Evolutionary conservation across 208 protist species (phyloP).

Genomic region (Endotrypanum monterogeii): DNA sequence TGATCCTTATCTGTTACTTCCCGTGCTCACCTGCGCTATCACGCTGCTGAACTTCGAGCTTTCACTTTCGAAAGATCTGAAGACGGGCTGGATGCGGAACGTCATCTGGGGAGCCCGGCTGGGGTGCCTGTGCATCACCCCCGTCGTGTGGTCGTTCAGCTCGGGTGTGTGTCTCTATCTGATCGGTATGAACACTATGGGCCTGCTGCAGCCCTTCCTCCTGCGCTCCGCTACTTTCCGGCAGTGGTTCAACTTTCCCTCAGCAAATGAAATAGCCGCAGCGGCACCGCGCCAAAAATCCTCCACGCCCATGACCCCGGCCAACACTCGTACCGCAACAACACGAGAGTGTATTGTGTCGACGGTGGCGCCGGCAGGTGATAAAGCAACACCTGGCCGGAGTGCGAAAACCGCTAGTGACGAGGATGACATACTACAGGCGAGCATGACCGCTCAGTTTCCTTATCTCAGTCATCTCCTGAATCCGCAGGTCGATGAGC

Average conservation of each 20-base stretch:
- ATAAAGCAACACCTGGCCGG: not conserved
- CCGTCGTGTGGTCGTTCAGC: conserved; percentile 59
- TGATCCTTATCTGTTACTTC: conserved; percentile 76
- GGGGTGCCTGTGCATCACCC: conserved; percentile 68
- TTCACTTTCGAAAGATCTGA: conserved; percentile 67
- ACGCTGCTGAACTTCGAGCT: conserved; percentile 89
- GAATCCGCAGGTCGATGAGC: conserved; percentile 63
- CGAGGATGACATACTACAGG: conserved; percentile 51
- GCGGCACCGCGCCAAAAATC: not conserved
- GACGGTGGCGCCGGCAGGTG: conserved; percentile 5
- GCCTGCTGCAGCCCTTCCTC: conserved; percentile 81
- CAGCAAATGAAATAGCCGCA: conserved; percentile 11
- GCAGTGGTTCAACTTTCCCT: conserved; percentile 58
- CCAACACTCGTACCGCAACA: not conserved
- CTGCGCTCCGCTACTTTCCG: conserved; percentile 57
- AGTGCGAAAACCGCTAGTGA: not conserved
- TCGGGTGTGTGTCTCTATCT: conserved; percentile 88
- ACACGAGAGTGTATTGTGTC: conserved; percentile 19
- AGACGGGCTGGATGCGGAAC: conserved; percentile 77
- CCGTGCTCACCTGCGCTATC: conserved; percentile 55
- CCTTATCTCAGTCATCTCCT: conserved; percentile 80
- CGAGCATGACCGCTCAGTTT: conserved; percentile 73
- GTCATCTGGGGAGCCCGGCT: conserved; percentile 83
- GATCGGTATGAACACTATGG: conserved; percentile 80
- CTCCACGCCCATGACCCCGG: not conserved